Percentiles rank a stretch among this genome's conserved stretches.
phyloP scores from a whole-genome alignment of 108 stramenopile genomes.

The Nitzschia sp. region DNA sequence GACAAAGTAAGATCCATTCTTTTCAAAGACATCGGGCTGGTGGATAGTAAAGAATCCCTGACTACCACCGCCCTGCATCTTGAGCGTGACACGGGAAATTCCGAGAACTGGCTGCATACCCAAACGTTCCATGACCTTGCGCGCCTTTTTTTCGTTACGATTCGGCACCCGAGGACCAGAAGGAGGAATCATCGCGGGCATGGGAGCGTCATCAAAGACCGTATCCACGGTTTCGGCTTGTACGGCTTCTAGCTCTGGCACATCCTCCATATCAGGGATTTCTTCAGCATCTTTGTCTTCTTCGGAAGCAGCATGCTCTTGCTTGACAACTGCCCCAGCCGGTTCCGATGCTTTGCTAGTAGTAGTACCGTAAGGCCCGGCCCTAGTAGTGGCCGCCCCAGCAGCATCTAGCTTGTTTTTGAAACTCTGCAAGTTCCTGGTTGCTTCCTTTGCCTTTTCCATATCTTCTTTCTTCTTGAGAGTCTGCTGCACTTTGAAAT shows the following conservation, averaged over 20 bases:
- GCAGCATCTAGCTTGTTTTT: slow-evolving; percentile 1
- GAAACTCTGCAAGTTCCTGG: slow-evolving; percentile 28
- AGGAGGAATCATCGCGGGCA: neutral
- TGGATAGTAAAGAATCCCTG: slow-evolving; percentile 88
- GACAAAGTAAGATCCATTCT: slow-evolving; percentile 90
- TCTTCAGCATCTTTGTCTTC: neutral
- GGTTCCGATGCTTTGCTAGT: too few species aligned
- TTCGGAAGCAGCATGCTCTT: neutral
- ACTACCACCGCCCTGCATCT: slow-evolving; percentile 55
- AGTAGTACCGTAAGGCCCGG: neutral
- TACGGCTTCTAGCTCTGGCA: slow-evolving; percentile 22
- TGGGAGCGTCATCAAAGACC: neutral
- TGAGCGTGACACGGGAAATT: slow-evolving; percentile 89
- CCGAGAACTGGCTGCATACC: slow-evolving; percentile 86
- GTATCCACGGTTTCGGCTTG: neutral
- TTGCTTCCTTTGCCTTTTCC: slow-evolving; percentile 26
- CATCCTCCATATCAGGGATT: slow-evolving; percentile 21
- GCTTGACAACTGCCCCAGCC: neutral
- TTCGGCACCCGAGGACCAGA: slow-evolving; percentile 44
- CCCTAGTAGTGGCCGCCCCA: neutral
- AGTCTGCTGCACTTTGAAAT: slow-evolving; percentile 17
- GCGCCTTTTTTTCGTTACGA: slow-evolving; percentile 95
- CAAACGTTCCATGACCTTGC: slow-evolving; percentile 94
- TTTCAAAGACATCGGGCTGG: slow-evolving; percentile 90
- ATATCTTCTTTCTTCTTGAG: slow-evolving; percentile 20